Percentiles rank a stretch among this genome's conserved stretches.
These are phyloP conservation scores for Penicillium salamii DNA, from an alignment of 495 filamentous ascomycete species.

Conservation along the genomic window DNA sequence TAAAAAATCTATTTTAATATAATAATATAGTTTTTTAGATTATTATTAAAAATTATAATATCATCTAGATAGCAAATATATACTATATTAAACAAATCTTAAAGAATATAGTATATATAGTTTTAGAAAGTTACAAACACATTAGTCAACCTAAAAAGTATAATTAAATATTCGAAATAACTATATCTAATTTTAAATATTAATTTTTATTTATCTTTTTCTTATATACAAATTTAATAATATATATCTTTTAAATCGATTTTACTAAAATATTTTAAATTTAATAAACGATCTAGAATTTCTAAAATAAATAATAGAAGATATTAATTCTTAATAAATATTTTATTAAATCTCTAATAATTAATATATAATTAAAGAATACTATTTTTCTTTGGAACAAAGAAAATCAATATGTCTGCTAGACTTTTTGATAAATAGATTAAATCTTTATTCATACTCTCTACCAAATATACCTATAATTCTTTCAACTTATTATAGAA, in stretches of 20 bases:
- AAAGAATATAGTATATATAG: neutral
- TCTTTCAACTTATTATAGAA: too few relatives aligned
- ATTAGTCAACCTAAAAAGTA: neutral
- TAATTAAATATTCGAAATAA: neutral
- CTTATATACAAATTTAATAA: neutral
- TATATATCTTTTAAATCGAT: neutral
- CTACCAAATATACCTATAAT: neutral
- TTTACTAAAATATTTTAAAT: neutral
- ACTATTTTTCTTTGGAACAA: neutral
- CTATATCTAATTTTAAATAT: neutral
- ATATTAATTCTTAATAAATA: neutral
- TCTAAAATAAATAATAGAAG: neutral
- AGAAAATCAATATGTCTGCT: neutral
- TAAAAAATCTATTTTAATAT: neutral
- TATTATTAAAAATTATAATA: neutral
- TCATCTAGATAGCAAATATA: neutral
- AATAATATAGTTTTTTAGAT: neutral
- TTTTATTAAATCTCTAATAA: neutral
- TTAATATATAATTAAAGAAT: neutral
- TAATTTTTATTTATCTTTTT: neutral
- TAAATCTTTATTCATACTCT: neutral
- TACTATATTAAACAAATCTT: neutral
- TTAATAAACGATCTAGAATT: neutral
- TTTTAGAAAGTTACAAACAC: neutral
- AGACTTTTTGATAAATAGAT: neutral